Evolutionary conservation across 1,284 basidiomycete genomes (phyloP).

Genomic region (Heterobasidion occidentale): DNA sequence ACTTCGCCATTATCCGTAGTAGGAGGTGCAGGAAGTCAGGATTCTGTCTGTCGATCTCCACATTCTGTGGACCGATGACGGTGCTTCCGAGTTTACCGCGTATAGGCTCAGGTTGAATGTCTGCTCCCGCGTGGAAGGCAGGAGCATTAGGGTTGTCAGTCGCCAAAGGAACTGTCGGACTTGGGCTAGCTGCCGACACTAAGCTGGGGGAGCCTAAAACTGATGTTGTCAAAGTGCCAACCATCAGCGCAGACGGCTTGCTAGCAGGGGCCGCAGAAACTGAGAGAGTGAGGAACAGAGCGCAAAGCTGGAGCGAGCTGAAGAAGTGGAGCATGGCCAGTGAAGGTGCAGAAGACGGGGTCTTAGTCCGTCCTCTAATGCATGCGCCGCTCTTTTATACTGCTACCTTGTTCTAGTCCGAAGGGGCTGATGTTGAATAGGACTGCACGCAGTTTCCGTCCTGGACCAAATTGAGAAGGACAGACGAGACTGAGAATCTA

Average conservation of each 20-base stretch:
- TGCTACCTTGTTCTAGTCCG: no score
- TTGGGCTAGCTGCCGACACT: not conserved
- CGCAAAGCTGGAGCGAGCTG: not conserved
- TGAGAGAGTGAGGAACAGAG: not conserved
- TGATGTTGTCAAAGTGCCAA: not conserved
- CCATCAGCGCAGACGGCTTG: not conserved
- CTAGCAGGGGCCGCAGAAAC: not conserved
- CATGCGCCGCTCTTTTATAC: no score
- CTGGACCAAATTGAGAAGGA: no score
- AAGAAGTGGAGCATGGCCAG: not conserved
- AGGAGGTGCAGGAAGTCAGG: slow-evolving; percentile 57
- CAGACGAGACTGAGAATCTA: no score
- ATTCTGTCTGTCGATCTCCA: slow-evolving; percentile 44
- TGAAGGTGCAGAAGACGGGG: not conserved
- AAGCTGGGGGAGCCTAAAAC: not conserved
- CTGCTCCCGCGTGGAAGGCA: not conserved
- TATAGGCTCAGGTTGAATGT: slow-evolving; percentile 18
- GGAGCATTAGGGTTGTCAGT: not conserved
- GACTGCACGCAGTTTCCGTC: no score
- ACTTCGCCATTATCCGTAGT: slow-evolving; percentile 58
- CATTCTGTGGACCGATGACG: slow-evolving; percentile 51
- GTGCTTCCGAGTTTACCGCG: slow-evolving; percentile 39
- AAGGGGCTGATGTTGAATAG: no score
- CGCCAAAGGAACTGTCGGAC: not conserved
- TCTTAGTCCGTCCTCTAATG: no score